A percentile compares a stretch with the other conserved stretches of the same genome.
Evolutionary conservation across 306 rosid species (phyloP).

Genomic region (Lablab purpureus): DNA sequence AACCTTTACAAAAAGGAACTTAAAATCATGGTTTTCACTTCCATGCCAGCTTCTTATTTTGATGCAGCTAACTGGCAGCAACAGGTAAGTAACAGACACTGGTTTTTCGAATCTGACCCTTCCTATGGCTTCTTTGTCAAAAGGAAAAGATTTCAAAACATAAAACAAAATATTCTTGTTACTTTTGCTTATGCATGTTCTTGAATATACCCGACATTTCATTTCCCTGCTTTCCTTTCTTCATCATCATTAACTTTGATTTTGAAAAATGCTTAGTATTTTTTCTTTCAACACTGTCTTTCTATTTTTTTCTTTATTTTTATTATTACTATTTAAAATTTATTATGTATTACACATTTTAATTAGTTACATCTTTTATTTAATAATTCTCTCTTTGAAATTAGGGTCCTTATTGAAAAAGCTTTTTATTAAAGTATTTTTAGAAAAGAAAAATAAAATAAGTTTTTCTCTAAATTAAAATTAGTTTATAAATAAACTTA

Average conservation of each 20-base stretch:
- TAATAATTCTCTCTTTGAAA: too few relatives aligned
- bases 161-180: constrained; percentile 53
- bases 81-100: constrained; percentile 53
- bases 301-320: too few relatives aligned
- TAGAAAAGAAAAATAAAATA: too few relatives aligned
- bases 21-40: constrained; percentile 78
- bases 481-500: too few relatives aligned
- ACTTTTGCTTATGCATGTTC: constrained; percentile 54
- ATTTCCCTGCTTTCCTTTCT: constrained; percentile 35
- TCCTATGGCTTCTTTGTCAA: constrained; percentile 34
- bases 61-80: constrained; percentile 95
- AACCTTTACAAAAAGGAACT: constrained; percentile 64
- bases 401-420: too few relatives aligned
- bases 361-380: too few relatives aligned
- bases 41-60: constrained; percentile 78
- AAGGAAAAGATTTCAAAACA: constrained; percentile 39
- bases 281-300: too few relatives aligned
- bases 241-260: neutral
- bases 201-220: constrained; percentile 78
- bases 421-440: too few relatives aligned
- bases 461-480: too few relatives aligned
- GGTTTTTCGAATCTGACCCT: constrained; percentile 40
- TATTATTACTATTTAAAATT: too few relatives aligned
- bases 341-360: too few relatives aligned
- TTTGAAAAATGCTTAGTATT: too few relatives aligned